These are phyloP conservation scores for Amborella trichopoda DNA, from an alignment of 164 flowering plant species.

Conservation along the genomic window DNA sequence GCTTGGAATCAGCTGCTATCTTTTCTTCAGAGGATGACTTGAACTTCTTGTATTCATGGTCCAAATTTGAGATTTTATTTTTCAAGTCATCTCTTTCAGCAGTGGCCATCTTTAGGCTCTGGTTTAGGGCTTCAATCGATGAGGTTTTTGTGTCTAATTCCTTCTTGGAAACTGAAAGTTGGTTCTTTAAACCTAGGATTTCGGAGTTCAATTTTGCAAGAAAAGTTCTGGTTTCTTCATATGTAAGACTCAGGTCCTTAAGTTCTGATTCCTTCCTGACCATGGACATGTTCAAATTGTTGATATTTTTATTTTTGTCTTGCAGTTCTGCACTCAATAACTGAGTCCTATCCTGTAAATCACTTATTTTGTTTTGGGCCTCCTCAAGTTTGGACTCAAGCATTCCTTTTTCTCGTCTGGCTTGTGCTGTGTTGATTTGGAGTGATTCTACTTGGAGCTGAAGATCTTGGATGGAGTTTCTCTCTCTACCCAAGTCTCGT, in stretches of 20 bases:
- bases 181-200: slow-evolving; percentile 30
- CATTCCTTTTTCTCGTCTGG: slow-evolving; percentile 30
- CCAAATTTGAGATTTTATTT: slow-evolving; percentile 21
- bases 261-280: slow-evolving; percentile 44
- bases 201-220: slow-evolving; percentile 27
- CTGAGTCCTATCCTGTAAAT: slow-evolving; percentile 40
- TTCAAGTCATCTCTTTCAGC: slow-evolving; percentile 38
- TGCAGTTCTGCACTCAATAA: slow-evolving; percentile 35
- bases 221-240: slow-evolving; percentile 32
- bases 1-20: slow-evolving; percentile 39
- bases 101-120: slow-evolving; percentile 19
- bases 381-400: slow-evolving; percentile 47
- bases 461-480: slow-evolving; percentile 36
- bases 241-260: slow-evolving; percentile 20
- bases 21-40: slow-evolving; percentile 40
- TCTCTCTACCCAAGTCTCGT: slow-evolving; percentile 50
- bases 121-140: slow-evolving; percentile 31
- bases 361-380: slow-evolving; percentile 34
- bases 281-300: slow-evolving; percentile 32
- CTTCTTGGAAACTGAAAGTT: slow-evolving; percentile 20
- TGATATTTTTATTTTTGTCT: slow-evolving; percentile 39
- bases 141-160: slow-evolving; percentile 39
- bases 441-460: slow-evolving; percentile 32
- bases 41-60: slow-evolving; percentile 30
- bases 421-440: slow-evolving; percentile 21